Percentiles rank a stretch among this genome's conserved stretches.
phyloP scores from a whole-genome alignment of 1,284 basidiomycete species.

The Sporisorium scitamineum region DNA sequence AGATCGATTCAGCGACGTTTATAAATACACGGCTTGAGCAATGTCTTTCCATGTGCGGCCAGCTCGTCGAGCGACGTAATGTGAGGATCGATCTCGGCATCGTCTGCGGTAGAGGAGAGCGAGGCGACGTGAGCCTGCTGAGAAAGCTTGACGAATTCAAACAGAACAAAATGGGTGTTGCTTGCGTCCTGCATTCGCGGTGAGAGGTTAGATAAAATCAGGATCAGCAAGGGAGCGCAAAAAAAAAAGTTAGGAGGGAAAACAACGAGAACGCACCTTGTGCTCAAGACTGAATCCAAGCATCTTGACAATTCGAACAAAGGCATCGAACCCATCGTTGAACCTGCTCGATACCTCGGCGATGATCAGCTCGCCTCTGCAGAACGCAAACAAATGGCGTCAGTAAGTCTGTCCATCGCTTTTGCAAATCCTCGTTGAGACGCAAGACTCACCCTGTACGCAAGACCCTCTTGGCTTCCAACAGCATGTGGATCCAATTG shows the following conservation, averaged over 20 bases:
- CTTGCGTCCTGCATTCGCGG: conserved; percentile 25
- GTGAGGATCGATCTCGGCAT: conserved; percentile 1
- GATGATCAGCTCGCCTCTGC: conserved; percentile 82
- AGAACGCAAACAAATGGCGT: background rate
- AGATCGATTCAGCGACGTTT: conserved; percentile 79
- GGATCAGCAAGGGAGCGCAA: background rate
- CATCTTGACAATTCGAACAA: conserved; percentile 78
- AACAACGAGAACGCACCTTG: conserved; percentile 69
- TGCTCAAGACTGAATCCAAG: conserved; percentile 83
- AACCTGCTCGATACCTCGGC: conserved; percentile 82
- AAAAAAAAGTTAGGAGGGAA: background rate
- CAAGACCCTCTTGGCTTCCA: conserved; percentile 89
- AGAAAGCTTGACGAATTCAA: conserved; percentile 51
- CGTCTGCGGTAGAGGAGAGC: background rate
- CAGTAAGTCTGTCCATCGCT: conserved; percentile 1
- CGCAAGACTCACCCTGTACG: conserved; percentile 72
- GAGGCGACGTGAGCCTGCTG: background rate
- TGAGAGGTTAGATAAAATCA: background rate
- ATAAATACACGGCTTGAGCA: conserved; percentile 94
- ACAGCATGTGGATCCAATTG: conserved; percentile 91
- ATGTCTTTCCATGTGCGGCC: conserved; percentile 74
- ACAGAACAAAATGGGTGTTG: conserved; percentile 61
- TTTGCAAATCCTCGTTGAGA: conserved; percentile 70
- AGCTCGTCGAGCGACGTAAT: conserved; percentile 68
- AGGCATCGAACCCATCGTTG: conserved; percentile 73